Base-by-base conservation (phyloP, 1,284 basidiomycete species). In the Cutaneotrichosporon cutaneum region DNA sequence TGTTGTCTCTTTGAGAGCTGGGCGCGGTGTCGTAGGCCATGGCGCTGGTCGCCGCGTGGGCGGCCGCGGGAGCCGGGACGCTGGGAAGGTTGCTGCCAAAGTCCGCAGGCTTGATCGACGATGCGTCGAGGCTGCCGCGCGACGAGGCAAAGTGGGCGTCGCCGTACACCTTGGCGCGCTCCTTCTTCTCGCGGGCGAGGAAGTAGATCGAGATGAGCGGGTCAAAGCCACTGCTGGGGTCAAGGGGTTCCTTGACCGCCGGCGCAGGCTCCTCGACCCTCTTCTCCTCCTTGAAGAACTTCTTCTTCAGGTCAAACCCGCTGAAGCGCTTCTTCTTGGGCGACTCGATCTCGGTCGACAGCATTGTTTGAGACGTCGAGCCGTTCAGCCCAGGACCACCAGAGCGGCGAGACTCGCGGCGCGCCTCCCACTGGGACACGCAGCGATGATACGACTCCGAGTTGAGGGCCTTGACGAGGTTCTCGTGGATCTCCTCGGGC, bases 141-240 rank as follows among this genome's bases (percentile, higher is more conserved):
- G 94, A 97, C 58, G 87, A 92, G 2, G 95, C 95, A 78, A 99
- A 99, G 69, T 92, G 88, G 2, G 92, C 93, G 1, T 89, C 88
- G 0, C 95, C 95, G 77, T 94, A 98, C 4, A 98, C 89, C 61
- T 85, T 85, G 72, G 98, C 94, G 56, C 95, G 84, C 73, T 98
- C 94, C 76, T 94, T 85, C 83, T 97, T 97, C 81, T 99, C 95
- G 59, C 90, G 83, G 2, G 95, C 92, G 21, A 99, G 86, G 81
- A 89, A 98, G 77, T 99, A 99, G 80, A 99, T 96, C 26, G 93
- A 94, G 59, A 99, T 85, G 35, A 99, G 84, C 0, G 94, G 94
- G 77, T 98, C 93, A 81, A 92, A 99, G 3, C 93, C 94, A 58
- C 87, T 84, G 5, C 92, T 95, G 8, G 96, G 95, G 73, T 99